These are phyloP conservation scores for Lachnellula suecica DNA, from an alignment of 2,329 filamentous ascomycete species.

Conservation along the genomic window DNA sequence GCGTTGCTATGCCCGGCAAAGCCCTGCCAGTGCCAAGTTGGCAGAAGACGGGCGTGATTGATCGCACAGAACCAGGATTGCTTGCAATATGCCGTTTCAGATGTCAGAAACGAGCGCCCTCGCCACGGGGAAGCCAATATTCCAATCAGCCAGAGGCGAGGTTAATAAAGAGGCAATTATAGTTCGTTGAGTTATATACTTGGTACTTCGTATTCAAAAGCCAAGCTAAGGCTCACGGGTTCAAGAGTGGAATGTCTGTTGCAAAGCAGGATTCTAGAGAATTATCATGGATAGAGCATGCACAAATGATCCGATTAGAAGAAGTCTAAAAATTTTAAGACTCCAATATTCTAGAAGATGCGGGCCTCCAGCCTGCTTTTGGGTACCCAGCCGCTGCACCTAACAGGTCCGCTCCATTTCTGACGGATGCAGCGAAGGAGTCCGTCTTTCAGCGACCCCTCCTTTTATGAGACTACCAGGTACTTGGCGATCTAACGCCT, in stretches of 20 bases:
- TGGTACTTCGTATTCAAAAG: constrained; percentile 1
- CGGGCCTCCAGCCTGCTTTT: not conserved
- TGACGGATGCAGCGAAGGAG: not conserved
- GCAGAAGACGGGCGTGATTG: constrained; percentile 17
- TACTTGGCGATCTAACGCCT: not conserved
- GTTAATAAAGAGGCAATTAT: constrained; percentile 6
- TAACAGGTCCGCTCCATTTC: not conserved
- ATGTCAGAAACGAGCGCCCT: constrained; percentile 10
- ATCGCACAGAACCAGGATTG: constrained; percentile 17
- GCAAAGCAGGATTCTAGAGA: not conserved
- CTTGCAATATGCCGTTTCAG: constrained; percentile 23
- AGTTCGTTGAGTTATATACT: constrained; percentile 11
- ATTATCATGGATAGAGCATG: not conserved
- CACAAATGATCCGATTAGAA: not conserved
- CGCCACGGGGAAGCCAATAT: constrained; percentile 12
- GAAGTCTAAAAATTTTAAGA: not conserved
- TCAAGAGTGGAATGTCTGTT: not conserved
- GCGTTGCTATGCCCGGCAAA: not conserved
- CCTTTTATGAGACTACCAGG: not conserved
- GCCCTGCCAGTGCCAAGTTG: constrained; percentile 6
- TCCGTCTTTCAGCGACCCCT: not conserved
- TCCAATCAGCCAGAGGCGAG: constrained; percentile 15
- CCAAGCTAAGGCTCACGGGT: not conserved
- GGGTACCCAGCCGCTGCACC: not conserved
- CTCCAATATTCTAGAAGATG: not conserved